These are phyloP conservation scores for Nectriaceae sp. DNA, from an alignment of 2,329 filamentous ascomycete species.

Conservation along the genomic window DNA sequence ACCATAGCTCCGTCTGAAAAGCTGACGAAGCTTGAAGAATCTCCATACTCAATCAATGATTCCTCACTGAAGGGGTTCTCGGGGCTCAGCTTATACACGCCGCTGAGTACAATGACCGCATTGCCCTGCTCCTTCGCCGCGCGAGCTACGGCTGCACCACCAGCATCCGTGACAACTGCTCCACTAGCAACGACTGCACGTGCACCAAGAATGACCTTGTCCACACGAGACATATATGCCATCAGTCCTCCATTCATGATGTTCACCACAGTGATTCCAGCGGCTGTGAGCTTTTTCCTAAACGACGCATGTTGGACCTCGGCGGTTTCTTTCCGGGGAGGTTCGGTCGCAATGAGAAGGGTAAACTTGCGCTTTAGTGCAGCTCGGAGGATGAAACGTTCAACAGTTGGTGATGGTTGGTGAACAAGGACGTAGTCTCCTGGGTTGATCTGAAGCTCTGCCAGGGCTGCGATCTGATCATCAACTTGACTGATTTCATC, in stretches of 20 bases:
- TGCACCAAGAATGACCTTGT: slow-evolving; percentile 91
- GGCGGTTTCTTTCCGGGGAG: slow-evolving; percentile 35
- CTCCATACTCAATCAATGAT: slow-evolving; percentile 82
- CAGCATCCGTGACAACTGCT: slow-evolving; percentile 79
- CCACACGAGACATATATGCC: slow-evolving; percentile 92
- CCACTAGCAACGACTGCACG: slow-evolving; percentile 88
- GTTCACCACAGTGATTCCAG: slow-evolving; percentile 80
- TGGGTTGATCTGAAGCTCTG: slow-evolving; percentile 89
- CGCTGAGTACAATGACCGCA: slow-evolving; percentile 85
- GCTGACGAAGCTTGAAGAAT: slow-evolving; percentile 72
- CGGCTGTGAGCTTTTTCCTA: slow-evolving; percentile 74
- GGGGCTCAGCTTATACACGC: slow-evolving; percentile 91
- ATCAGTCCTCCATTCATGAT: slow-evolving; percentile 85
- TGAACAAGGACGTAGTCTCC: slow-evolving; percentile 92
- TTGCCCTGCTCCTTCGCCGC: slow-evolving; percentile 81
- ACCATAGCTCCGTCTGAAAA: slow-evolving; percentile 82
- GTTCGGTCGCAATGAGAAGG: slow-evolving; percentile 77
- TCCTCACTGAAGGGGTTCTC: slow-evolving; percentile 84
- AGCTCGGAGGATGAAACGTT: slow-evolving; percentile 85
- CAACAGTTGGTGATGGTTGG: slow-evolving; percentile 81
- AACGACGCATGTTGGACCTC: slow-evolving; percentile 56
- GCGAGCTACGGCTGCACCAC: slow-evolving; percentile 80
- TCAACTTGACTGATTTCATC: slow-evolving; percentile 93
- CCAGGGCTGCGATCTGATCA: slow-evolving; percentile 86
- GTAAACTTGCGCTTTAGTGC: slow-evolving; percentile 91